A percentile compares a stretch with the other conserved stretches of the same genome.
Conservation (phyloP, 805 yeast genomes). For the Groenewaldozyma tartarivorans region DNA sequence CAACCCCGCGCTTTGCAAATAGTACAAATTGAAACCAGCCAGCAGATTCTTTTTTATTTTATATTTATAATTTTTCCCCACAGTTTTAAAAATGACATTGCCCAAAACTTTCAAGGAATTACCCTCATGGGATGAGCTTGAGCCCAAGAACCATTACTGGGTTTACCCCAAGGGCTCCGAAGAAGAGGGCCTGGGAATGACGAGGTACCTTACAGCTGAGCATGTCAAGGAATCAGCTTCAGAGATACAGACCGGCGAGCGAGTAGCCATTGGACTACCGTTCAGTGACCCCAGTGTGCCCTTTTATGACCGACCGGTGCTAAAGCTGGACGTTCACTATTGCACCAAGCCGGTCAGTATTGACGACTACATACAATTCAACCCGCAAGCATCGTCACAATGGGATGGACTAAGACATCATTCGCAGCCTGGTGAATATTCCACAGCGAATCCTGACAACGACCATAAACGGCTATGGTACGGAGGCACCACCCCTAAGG, state of each 20-base stretch:
- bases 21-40: too few relatives aligned
- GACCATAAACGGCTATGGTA: too few relatives aligned
- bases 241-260: conserved; percentile 9
- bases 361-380: conserved; percentile 21
- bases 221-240: conserved; percentile 5
- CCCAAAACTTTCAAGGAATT: too few relatives aligned
- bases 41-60: too few relatives aligned
- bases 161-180: conserved; percentile 23
- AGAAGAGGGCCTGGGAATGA: conserved; percentile 12
- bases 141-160: conserved; percentile 20
- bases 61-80: too few relatives aligned
- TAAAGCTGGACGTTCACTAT: conserved; percentile 4
- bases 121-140: conserved; percentile 19
- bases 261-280: conserved; percentile 10
- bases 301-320: conserved; percentile 3
- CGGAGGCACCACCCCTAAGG: conserved; percentile 13
- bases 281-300: conserved; percentile 8
- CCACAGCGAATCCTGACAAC: conserved; percentile 4
- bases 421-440: conserved; percentile 11
- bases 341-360: conserved; percentile 15
- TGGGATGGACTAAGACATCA: conserved; percentile 29
- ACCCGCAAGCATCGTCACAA: conserved; percentile 27
- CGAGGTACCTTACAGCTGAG: conserved; percentile 8
- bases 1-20: too few relatives aligned
- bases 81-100: too few relatives aligned